Base-by-base conservation (phyloP, 257 asterid genomes). In the Forsythia viridissima region DNA sequence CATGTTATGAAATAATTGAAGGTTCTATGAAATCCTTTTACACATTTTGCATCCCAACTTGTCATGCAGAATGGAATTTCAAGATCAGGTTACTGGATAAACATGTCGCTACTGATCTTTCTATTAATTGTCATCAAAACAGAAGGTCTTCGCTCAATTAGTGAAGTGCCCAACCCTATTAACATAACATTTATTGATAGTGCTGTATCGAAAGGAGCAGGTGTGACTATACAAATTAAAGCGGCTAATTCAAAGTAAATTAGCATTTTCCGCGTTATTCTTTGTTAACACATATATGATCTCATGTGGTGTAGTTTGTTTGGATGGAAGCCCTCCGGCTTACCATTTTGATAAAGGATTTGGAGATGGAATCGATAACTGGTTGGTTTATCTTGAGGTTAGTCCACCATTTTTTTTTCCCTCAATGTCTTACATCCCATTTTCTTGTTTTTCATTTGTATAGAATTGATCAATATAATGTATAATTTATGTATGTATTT, bases 321-420 rank as follows among this genome's bases (percentile, higher is more conserved):
- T 77, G 70, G 81, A 77, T 77, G 81, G 81, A 36, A 70, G 61
- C 51, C 71, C 76, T 7, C 81, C 81, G 0, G 81, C 81, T 4
- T 77, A 77, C 69, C 20, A 70, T 20, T 77, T 52, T 59, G 76
- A 70, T 37, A 36, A 24, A 3, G 81, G 76, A 18, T 69, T 69
- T 6, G 81, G 71, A 12, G 38, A 52, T 13, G 81, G 76, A 37
- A 42, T 6, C 0, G 9, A 13, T 5, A 77, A 70, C 15, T 70
- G 76, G 81, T 1, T 77, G 38, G 52, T 77, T 11, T 11, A 69
- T 63, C 76, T 77, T 51, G 76, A 77, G 74, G 41, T 69, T 59
- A 16, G 71, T 59, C n/a, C 20, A 34, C 8, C 8, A 38, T 67
- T 36, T 67, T 13, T 40, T 70, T 70, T 41, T 40, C 52, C 16